Conservation (phyloP, 805 yeast species). For the Pichia cabralensis region DNA sequence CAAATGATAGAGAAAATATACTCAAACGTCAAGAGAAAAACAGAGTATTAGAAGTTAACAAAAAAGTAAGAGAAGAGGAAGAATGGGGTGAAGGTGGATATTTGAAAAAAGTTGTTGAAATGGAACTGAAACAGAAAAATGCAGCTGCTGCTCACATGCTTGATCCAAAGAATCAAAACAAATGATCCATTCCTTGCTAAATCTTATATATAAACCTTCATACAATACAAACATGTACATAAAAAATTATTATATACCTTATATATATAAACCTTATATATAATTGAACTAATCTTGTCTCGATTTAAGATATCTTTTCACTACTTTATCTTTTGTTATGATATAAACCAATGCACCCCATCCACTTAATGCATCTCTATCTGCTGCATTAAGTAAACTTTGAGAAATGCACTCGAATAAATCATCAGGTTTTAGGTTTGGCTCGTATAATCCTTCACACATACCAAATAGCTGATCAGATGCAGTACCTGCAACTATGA, state of each 20-base stretch:
- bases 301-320: slow-evolving; percentile 78
- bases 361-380: slow-evolving; percentile 94
- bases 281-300: slow-evolving; percentile 71
- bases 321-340: slow-evolving; percentile 84
- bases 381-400: slow-evolving; percentile 87
- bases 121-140: slow-evolving; percentile 29
- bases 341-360: slow-evolving; percentile 97
- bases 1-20: slow-evolving; percentile 47
- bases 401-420: slow-evolving; percentile 92
- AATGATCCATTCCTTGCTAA: too few relatives aligned
- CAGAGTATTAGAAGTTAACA: slow-evolving; percentile 41
- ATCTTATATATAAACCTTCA: too few relatives aligned
- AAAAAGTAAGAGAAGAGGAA: slow-evolving; percentile 63
- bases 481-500: slow-evolving; percentile 93
- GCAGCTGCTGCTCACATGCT: neutral
- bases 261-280: slow-evolving; percentile 2
- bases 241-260: neutral
- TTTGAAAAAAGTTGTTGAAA: slow-evolving; percentile 53
- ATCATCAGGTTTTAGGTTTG: slow-evolving; percentile 88
- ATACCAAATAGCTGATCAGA: slow-evolving; percentile 95
- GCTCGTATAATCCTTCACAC: slow-evolving; percentile 96
- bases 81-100: slow-evolving; percentile 69
- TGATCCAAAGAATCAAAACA: neutral
- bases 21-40: slow-evolving; percentile 46
- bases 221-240: too few relatives aligned